These are phyloP conservation scores for Neurospora pannonica DNA, from an alignment of 495 filamentous ascomycete species.

Conservation along the genomic window DNA sequence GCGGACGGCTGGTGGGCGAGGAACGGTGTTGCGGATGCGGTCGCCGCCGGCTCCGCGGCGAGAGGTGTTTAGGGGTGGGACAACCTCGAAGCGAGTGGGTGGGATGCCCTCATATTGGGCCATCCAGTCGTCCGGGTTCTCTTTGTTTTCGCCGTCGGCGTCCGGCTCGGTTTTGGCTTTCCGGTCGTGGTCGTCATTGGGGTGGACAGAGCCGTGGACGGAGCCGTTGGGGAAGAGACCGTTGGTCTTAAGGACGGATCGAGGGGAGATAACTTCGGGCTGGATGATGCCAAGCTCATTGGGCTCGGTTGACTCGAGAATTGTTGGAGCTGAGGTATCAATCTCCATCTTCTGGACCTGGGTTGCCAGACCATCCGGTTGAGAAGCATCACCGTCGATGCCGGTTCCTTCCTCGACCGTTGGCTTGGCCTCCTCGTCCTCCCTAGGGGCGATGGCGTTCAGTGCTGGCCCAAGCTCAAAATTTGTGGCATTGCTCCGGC, in stretches of 20 bases:
- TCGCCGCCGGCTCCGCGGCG: conserved; percentile 19
- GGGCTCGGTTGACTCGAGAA: conserved; percentile 37
- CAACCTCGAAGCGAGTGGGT: conserved; percentile 73
- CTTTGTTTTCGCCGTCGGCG: conserved; percentile 25
- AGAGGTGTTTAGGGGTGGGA: conserved; percentile 52
- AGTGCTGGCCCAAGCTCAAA: conserved; percentile 77
- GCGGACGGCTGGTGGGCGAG: conserved; percentile 22
- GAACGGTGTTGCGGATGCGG: conserved; percentile 18
- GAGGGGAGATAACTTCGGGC: not conserved
- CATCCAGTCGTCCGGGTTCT: conserved; percentile 26
- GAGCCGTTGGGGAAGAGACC: conserved; percentile 12
- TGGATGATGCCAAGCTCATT: conserved; percentile 15
- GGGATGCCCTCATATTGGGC: conserved; percentile 50
- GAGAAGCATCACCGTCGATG: conserved; percentile 24
- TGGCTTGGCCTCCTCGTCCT: conserved; percentile 52
- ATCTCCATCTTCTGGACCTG: conserved; percentile 11
- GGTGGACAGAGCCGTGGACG: not conserved
- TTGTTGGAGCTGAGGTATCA: conserved; percentile 8
- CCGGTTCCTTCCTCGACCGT: conserved; percentile 20
- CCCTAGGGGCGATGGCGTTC: conserved; percentile 78
- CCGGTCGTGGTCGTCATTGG: conserved; percentile 19
- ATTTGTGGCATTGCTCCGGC: conserved; percentile 68
- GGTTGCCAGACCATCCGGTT: conserved; percentile 7
- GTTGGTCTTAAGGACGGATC: conserved; percentile 7
- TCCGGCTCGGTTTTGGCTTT: conserved; percentile 18